Base-by-base conservation (phyloP, 805 yeast genomes). In the Kodamaea lidongshanica region DNA sequence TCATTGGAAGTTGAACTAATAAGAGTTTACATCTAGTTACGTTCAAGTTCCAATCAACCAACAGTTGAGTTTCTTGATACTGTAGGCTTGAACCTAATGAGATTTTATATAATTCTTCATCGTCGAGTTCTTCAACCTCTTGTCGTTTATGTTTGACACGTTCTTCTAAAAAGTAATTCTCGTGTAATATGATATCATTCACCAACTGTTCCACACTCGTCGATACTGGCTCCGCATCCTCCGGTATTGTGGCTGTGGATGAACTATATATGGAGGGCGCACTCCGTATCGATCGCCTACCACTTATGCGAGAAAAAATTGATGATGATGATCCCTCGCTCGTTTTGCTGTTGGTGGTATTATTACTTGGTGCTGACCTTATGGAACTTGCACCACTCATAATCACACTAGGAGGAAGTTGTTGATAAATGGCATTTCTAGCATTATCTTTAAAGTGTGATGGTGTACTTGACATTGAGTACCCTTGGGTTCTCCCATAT, bases 11-110 rank as follows among this genome's bases (percentile, higher is more conserved):
- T 29, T 48, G 57, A 3, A 55, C 57, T 19, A 69, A 44, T 27
- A 70, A 59, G 20, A 70, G 53, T 38, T 67, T 58, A 28, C 72
- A 65, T 27, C 77, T 48, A 11, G 74, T 61, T 24, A 70, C 65
- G 40, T 70, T 70, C 29, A 70, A 52, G 42, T 69, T 69, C 76
- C 76, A 70, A 42, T 70, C 76, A 8, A 70, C 56, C 9, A 70
- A 46, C 11, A 57, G 48, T 38, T 67, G 72, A 7, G 45, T 45
- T 34, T 55, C 50, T 35, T 64, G 69, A 40, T 61, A 63, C 33
- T 44, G 47, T 17, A 64, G 48, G 9, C 51, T 61, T n/a, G 62
- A 52, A 3, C 69, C 70, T 19, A 64, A 41, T 10, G 65, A 57
- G 27, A 64, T 63, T 30, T 55, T 56, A 37, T 49, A 54, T 10